phyloP scores from a whole-genome alignment of 257 asterid genomes.

The Paraleonurus japonicus region DNA sequence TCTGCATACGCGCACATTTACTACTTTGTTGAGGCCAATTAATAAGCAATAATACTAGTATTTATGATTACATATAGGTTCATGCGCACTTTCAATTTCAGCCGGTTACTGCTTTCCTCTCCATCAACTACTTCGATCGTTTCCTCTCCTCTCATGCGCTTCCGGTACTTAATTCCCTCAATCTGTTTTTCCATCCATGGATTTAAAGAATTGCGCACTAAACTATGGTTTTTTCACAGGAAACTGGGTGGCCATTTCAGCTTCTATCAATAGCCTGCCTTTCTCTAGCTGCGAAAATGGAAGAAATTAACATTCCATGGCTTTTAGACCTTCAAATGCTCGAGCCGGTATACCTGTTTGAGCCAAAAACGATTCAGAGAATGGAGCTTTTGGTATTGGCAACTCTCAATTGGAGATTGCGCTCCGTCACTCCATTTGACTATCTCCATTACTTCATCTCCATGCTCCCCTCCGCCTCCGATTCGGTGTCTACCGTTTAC shows the following conservation, averaged over 20 bases:
- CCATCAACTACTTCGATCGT: conserved; percentile 58
- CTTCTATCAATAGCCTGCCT: conserved; percentile 51
- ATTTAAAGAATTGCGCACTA: neutral
- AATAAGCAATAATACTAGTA: neutral
- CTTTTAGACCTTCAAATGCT: conserved; percentile 45
- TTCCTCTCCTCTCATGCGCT: conserved; percentile 30
- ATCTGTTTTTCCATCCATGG: neutral
- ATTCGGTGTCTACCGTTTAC: conserved; percentile 5
- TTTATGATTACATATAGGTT: conserved; percentile 29
- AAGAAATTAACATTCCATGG: conserved; percentile 42
- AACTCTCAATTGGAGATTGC: conserved; percentile 50
- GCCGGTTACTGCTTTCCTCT: conserved; percentile 52
- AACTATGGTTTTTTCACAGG: conserved; percentile 1
- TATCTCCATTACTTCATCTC: conserved; percentile 49
- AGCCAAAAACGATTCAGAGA: conserved; percentile 41
- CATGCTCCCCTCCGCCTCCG: conserved; percentile 27
- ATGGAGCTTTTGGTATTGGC: conserved; percentile 56
- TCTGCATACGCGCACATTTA: neutral
- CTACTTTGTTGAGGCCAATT: neutral
- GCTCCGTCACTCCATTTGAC: conserved; percentile 58
- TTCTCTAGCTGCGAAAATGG: conserved; percentile 61
- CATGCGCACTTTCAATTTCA: conserved; percentile 43
- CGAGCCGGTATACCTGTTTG: conserved; percentile 34
- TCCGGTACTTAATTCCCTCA: conserved; percentile 18
- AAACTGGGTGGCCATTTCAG: conserved; percentile 50